phyloP scores from a whole-genome alignment of 2,329 filamentous ascomycete species.

The Claviceps pazoutovae region DNA sequence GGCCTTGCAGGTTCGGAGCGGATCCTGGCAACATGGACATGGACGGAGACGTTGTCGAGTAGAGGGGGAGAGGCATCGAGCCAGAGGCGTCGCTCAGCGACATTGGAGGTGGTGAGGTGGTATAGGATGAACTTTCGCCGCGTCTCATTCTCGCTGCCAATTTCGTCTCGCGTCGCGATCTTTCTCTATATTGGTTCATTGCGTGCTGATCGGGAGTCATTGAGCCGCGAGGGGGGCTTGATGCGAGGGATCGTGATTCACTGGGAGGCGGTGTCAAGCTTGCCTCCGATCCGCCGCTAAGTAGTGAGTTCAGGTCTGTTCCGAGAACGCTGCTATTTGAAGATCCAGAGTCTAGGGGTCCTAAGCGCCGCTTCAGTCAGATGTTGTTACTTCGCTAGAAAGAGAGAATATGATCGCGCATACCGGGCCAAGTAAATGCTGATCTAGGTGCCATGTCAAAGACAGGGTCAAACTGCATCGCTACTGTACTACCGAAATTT shows the following conservation, averaged over 20 bases:
- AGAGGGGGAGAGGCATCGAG: conserved; percentile 32
- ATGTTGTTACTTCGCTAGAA: not conserved
- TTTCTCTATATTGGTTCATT: conserved; percentile 46
- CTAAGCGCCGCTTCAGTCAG: conserved; percentile 9
- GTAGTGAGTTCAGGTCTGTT: conserved; percentile 33
- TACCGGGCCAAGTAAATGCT: conserved; percentile 37
- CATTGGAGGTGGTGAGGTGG: conserved; percentile 23
- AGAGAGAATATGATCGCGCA: conserved; percentile 3
- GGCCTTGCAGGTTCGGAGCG: conserved; percentile 26
- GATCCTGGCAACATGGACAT: conserved; percentile 39
- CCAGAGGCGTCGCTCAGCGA: conserved; percentile 24
- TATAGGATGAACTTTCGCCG: conserved; percentile 32
- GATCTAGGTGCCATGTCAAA: conserved; percentile 38
- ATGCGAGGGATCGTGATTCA: conserved; percentile 37
- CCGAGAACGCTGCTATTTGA: conserved; percentile 24
- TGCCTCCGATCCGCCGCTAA: conserved; percentile 28
- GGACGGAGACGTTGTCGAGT: conserved; percentile 33
- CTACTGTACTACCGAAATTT: conserved; percentile 27
- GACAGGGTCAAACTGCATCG: conserved; percentile 36
- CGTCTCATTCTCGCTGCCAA: conserved; percentile 35
- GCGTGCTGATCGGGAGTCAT: conserved; percentile 48
- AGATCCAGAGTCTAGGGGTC: conserved; percentile 21
- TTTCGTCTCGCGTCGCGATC: conserved; percentile 44
- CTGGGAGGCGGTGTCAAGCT: conserved; percentile 35
- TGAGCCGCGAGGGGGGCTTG: conserved; percentile 40